A percentile compares a stretch with the other conserved stretches of the same genome.
These are phyloP conservation scores for Phytophthora pistaciae DNA, from an alignment of 352 stramenopile genomes.

Conservation along the genomic window DNA sequence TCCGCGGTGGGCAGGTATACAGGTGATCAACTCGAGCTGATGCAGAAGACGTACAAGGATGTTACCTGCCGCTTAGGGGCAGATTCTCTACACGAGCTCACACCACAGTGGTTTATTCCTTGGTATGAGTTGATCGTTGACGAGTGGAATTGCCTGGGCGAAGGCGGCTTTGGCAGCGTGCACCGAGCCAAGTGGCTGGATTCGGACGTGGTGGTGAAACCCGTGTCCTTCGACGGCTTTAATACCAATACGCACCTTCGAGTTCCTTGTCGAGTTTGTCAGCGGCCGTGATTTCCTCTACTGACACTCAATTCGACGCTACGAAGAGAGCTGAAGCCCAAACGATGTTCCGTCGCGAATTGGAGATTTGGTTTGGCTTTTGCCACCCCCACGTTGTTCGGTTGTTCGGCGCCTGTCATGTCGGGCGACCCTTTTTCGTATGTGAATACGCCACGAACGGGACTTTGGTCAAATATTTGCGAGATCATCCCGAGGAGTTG, in stretches of 20 bases:
- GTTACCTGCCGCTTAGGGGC: too few species aligned
- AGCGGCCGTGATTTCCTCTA: too few species aligned
- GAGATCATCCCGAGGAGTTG: slow-evolving; percentile 3
- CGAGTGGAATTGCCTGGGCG: slow-evolving; percentile 6
- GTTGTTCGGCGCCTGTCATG: slow-evolving; percentile 28
- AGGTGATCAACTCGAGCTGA: background rate
- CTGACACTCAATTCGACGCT: background rate
- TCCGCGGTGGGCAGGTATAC: slow-evolving; percentile 1
- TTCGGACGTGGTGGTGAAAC: slow-evolving; percentile 22
- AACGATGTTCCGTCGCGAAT: slow-evolving; percentile 22
- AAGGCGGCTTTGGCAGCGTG: slow-evolving; percentile 11
- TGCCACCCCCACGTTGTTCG: slow-evolving; percentile 27
- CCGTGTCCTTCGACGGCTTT: background rate
- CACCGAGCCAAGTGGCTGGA: slow-evolving; percentile 18
- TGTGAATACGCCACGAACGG: slow-evolving; percentile 29
- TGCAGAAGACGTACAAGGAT: background rate
- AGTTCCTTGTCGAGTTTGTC: background rate
- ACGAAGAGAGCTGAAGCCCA: slow-evolving; percentile 6
- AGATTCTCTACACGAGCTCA: slow-evolving; percentile 1
- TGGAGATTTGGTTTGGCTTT: slow-evolving; percentile 30
- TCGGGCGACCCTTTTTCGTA: slow-evolving; percentile 24
- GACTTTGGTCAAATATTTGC: slow-evolving; percentile 21
- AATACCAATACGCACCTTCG: background rate
- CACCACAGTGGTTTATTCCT: slow-evolving; percentile 13
- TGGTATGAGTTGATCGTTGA: slow-evolving; percentile 20